Evolutionary conservation across 164 flowering plant species (phyloP), one percentile per base, ranked within the genome.

Genomic region (Sedum album): DNA sequence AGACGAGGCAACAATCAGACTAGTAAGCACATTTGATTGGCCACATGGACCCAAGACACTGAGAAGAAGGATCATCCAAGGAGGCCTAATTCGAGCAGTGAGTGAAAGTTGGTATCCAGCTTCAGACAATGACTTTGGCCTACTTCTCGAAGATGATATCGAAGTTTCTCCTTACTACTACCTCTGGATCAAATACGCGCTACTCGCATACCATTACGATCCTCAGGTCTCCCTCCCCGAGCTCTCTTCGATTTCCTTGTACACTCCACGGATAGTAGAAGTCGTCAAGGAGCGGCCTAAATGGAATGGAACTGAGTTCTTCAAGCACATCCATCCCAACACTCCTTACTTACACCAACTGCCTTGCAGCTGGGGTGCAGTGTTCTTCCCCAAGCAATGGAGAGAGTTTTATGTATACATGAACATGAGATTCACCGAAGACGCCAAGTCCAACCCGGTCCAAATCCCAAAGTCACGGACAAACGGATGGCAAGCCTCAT

Each of bases 51-150:
- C 90, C 41, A 91, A 94, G 70, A 82, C 84, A 35, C 79, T 88
- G 18, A 73, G 92, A 42, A 77, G 98, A 66, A 78, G 98, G 74
- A 94, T 94, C 85, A 86, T 94, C 73, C 98, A 94, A 73, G 98
- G 96, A 66, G 98, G 98, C 28, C 86, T 94, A 0, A 91, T 94
- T 60, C 84, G 98, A 63, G 98, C 98, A 2, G 98, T 94, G 4
- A 91, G 98, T 53, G 98, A 94, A 79, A 91, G 97, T 63, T 94
- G 98, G 98, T 94, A 94, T 78, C 98, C 98, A 0, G 55, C 97
- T 9, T 85, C 95, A 0, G 96, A 94, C 48, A 85, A 94, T 53
- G 96, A 94, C 66, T 94, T 67, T 28, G 99, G 97, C 18, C 93
- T 94, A 60, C 76, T 94, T 31, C 90, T 94, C 14, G 99, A 94